Evolutionary conservation across 192 early-diverging fungal genomes (phyloP).

Genomic region (Geranomyces michiganensis): DNA sequence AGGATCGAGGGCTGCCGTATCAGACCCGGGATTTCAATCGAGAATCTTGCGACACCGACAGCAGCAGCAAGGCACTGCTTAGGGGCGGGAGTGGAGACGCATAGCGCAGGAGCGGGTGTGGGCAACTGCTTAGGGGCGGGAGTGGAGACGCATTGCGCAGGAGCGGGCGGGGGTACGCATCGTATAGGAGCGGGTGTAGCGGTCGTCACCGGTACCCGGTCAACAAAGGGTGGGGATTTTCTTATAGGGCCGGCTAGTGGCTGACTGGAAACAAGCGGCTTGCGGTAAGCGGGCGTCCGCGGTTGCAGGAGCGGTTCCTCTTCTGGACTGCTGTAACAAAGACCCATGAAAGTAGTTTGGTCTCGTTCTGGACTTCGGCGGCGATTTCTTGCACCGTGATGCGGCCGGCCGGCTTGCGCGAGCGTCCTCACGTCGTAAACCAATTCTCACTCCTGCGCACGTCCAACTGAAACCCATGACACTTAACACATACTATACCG

Average conservation of each 20-base stretch:
- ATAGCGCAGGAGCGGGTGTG: too few relatives aligned
- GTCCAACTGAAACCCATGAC: too few relatives aligned
- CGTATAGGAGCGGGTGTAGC: conserved; percentile 1
- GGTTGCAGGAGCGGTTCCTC: conserved; percentile 5
- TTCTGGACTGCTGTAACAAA: neutral
- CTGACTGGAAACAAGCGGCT: conserved; percentile 4
- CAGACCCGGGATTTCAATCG: conserved; percentile 5
- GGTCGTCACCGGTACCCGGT: conserved; percentile 5
- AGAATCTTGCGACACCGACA: conserved; percentile 2
- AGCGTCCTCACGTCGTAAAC: too few relatives aligned
- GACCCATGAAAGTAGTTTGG: neutral
- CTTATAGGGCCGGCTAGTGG: neutral
- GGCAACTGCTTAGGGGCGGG: too few relatives aligned
- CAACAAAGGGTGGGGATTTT: neutral
- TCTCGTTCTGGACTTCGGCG: neutral
- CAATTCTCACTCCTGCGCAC: too few relatives aligned
- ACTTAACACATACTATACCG: too few relatives aligned
- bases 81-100: too few relatives aligned
- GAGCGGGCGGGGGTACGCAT: neutral
- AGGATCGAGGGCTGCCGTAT: conserved; percentile 2
- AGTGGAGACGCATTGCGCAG: too few relatives aligned
- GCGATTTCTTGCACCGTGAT: too few relatives aligned
- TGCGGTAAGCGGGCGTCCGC: conserved; percentile 6
- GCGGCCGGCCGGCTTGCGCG: too few relatives aligned
- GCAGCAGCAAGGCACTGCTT: neutral